Percentiles rank a stretch among this genome's conserved stretches.
Evolutionary conservation across 805 yeast genomes (phyloP).

Genomic region (Starmerella tilneyi): DNA sequence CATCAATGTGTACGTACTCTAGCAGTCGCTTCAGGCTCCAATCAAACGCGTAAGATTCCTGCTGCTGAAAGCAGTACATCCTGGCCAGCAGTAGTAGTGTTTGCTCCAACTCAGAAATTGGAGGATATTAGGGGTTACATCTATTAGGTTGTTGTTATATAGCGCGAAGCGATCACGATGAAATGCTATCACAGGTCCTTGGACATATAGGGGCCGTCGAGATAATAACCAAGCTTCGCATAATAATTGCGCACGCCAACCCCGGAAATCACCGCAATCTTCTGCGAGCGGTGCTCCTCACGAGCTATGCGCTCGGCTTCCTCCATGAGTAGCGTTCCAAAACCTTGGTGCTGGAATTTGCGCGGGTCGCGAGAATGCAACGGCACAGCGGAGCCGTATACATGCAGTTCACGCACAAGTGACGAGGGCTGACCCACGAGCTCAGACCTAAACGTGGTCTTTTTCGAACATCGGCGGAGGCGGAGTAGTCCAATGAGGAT

Average conservation of each 20-base stretch:
- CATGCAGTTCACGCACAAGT: conserved; percentile 93
- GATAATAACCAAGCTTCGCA: conserved; percentile 76
- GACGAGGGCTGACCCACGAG: conserved; percentile 76
- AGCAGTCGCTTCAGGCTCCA: no score
- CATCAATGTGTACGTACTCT: no score
- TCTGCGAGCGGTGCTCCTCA: conserved; percentile 87
- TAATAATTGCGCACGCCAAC: conserved; percentile 97
- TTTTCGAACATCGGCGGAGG: conserved; percentile 77
- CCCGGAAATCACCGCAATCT: conserved; percentile 90
- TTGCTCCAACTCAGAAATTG: no score
- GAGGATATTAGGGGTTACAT: no score
- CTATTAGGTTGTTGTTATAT: no score
- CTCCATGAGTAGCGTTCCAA: conserved; percentile 94
- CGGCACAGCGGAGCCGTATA: conserved; percentile 95
- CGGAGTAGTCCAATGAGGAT: conserved; percentile 84
- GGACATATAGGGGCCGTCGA: conserved; percentile 98
- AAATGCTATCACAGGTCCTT: conserved; percentile 32
- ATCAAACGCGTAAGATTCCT: no score
- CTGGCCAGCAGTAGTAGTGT: no score
- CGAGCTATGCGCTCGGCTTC: conserved; percentile 94
- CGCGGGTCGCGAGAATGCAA: conserved; percentile 92
- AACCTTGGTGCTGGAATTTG: conserved; percentile 98
- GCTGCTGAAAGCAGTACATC: no score
- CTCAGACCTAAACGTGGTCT: conserved; percentile 84
- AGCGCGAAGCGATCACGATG: neutral